A percentile compares a stretch with the other conserved stretches of the same genome.
phyloP scores from a whole-genome alignment of 768 basidiomycete genomes.

The Filobasidium wieringae region DNA sequence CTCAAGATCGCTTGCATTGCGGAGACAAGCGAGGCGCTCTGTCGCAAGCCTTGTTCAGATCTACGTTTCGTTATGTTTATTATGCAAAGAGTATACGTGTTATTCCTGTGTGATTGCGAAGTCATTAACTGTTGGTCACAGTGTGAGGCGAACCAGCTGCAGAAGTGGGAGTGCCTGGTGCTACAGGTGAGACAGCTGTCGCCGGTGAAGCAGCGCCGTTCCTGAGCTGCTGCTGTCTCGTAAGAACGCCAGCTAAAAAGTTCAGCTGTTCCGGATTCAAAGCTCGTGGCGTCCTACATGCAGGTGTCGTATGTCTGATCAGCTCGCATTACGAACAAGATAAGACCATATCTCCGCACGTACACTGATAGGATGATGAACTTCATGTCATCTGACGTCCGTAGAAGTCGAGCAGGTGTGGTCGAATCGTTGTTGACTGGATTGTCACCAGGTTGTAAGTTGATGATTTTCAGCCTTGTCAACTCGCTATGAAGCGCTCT shows the following conservation, averaged over 20 bases:
- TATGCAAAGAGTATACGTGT: too few species aligned
- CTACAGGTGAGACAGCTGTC: background rate
- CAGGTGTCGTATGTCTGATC: too few species aligned
- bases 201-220: background rate
- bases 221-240: background rate
- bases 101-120: too few species aligned
- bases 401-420: background rate
- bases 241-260: background rate
- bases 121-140: too few species aligned
- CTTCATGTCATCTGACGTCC: background rate
- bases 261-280: background rate
- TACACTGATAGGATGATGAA: background rate
- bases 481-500: background rate
- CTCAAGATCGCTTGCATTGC: too few species aligned
- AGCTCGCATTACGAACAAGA: background rate
- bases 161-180: background rate
- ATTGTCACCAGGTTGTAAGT: background rate
- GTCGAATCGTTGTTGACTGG: background rate
- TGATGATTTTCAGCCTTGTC: background rate
- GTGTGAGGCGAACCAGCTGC: too few species aligned
- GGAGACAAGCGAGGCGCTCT: too few species aligned
- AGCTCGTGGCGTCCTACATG: background rate
- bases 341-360: background rate
- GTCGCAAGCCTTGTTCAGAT: too few species aligned
- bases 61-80: too few species aligned